A percentile compares a stretch with the other conserved stretches of the same genome.
These are phyloP conservation scores for Periconia digitata DNA, from an alignment of 2,329 filamentous ascomycete genomes.

Conservation along the genomic window DNA sequence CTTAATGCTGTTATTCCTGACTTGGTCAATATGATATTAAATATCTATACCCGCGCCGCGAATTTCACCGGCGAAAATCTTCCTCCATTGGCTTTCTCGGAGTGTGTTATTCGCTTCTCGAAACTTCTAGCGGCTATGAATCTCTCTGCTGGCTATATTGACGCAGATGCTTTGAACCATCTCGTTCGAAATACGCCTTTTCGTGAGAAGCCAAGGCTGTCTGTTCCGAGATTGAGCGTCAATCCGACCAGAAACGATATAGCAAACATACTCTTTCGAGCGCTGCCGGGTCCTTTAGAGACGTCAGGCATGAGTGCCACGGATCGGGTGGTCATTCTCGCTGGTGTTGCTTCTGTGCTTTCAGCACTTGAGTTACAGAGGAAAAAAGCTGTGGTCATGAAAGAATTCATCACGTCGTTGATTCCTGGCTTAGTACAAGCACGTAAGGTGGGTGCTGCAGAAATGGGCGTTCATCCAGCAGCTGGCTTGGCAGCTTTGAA, in stretches of 20 bases:
- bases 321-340: constrained; percentile 77
- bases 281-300: constrained; percentile 57
- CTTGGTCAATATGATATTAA: constrained; percentile 72
- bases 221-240: constrained; percentile 36
- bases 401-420: constrained; percentile 80
- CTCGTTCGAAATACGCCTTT: constrained; percentile 47
- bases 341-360: constrained; percentile 85
- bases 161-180: constrained; percentile 56
- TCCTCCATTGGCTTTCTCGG: constrained; percentile 70
- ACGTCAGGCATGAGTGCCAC: constrained; percentile 66
- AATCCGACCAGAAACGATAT: constrained; percentile 41
- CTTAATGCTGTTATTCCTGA: constrained; percentile 68
- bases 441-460: constrained; percentile 88
- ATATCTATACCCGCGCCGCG: constrained; percentile 69
- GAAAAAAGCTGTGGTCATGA: constrained; percentile 88
- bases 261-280: constrained; percentile 40
- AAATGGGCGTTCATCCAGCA: constrained; percentile 92
- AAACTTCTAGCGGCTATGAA: constrained; percentile 71
- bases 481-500: constrained; percentile 78
- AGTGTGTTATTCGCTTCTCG: constrained; percentile 72
- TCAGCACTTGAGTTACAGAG: constrained; percentile 76
- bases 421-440: constrained; percentile 87
- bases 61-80: constrained; percentile 66
- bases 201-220: constrained; percentile 44
- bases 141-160: constrained; percentile 64